These are phyloP conservation scores for Potentilla sterilis DNA, from an alignment of 306 rosid species.

Conservation along the genomic window DNA sequence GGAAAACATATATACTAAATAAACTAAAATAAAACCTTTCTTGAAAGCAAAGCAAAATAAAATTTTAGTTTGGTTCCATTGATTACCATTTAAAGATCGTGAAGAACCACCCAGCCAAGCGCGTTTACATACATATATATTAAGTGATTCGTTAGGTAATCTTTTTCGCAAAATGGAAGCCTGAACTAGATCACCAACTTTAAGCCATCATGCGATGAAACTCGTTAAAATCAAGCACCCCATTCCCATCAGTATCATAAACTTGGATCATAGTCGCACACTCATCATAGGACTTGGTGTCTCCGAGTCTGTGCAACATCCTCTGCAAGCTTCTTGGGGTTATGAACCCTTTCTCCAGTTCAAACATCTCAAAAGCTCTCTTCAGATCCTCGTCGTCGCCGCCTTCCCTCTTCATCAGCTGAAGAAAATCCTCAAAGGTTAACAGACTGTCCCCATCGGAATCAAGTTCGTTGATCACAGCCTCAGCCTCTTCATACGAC, in stretches of 20 bases:
- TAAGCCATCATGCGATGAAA: slow-evolving; percentile 75
- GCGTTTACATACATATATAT: neutral
- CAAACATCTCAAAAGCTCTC: slow-evolving; percentile 72
- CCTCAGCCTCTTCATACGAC: slow-evolving; percentile 56
- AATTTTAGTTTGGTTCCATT: neutral
- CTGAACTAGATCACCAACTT: neutral
- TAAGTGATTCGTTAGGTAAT: neutral
- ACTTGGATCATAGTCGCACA: slow-evolving; percentile 62
- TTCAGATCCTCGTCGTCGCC: slow-evolving; percentile 41
- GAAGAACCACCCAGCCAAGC: neutral
- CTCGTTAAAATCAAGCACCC: slow-evolving; percentile 67
- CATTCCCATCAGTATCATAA: slow-evolving; percentile 64
- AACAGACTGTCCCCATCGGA: slow-evolving; percentile 51
- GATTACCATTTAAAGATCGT: neutral
- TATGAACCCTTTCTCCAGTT: slow-evolving; percentile 59
- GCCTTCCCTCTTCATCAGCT: slow-evolving; percentile 46
- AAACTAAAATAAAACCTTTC: neutral
- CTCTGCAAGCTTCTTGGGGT: slow-evolving; percentile 66
- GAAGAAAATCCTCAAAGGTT: slow-evolving; percentile 48
- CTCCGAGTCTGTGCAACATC: slow-evolving; percentile 71
- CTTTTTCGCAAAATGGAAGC: neutral
- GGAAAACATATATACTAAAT: neutral
- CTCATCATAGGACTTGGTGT: slow-evolving; percentile 52
- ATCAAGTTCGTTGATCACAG: slow-evolving; percentile 55
- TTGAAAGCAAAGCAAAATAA: slow-evolving; percentile 4